Evolutionary conservation across 2,329 filamentous ascomycete genomes (phyloP).

Genomic region (Pleochaeta shiraiana): DNA sequence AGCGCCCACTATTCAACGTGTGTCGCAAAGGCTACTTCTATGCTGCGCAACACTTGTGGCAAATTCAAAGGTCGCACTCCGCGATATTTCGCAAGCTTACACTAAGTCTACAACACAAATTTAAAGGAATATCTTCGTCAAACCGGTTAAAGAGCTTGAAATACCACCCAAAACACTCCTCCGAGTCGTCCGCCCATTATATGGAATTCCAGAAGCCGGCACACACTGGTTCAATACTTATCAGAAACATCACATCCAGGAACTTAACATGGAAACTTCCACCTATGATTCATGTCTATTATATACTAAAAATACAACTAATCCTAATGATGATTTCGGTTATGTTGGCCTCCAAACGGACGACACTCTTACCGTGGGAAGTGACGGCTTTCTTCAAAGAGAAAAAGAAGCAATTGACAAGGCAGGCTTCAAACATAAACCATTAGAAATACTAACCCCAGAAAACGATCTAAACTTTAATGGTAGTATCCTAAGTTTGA

Average conservation of each 20-base stretch:
- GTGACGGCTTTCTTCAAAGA: not conserved
- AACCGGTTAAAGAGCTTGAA: not conserved
- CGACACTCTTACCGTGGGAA: not conserved
- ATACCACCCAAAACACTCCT: not conserved
- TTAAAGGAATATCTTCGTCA: not conserved
- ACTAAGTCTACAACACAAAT: not conserved
- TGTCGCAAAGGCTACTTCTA: conserved; percentile 6
- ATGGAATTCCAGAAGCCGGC: not conserved
- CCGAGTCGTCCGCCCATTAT: not conserved
- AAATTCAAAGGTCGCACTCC: not conserved
- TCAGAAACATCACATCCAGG: not conserved
- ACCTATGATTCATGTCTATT: not conserved
- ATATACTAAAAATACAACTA: not conserved
- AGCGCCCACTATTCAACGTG: conserved; percentile 7
- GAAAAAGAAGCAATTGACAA: not conserved
- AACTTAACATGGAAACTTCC: not conserved
- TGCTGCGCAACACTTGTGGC: not conserved
- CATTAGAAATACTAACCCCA: not conserved
- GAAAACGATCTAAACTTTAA: not conserved
- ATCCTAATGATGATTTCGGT: not conserved
- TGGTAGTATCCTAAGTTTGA: too few relatives aligned
- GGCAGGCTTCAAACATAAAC: not conserved
- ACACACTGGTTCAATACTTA: conserved; percentile 1
- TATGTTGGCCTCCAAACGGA: not conserved
- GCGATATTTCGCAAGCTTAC: not conserved